Percentiles rank a stretch among this genome's conserved stretches.
These are phyloP conservation scores for Pyropia yezoensis DNA, from an alignment of 23 red algal genomes.

Conservation along the genomic window DNA sequence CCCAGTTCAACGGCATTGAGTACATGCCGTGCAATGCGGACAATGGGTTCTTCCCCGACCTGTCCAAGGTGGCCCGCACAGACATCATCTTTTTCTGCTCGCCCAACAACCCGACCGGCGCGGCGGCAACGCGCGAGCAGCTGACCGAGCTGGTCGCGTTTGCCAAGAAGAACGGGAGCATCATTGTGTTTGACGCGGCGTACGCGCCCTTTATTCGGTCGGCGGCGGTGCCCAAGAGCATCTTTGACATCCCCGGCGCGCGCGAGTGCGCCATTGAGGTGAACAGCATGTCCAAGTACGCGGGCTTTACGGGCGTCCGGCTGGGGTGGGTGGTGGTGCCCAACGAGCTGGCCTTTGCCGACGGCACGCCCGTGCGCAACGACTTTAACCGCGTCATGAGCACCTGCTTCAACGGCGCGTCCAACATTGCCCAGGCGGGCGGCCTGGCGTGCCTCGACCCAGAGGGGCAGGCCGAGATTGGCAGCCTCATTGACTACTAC, in stretches of 20 bases:
- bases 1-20: slow-evolving; percentile 75
- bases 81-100: slow-evolving; percentile 99
- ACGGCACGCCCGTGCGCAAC: slow-evolving; percentile 77
- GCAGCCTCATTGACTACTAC: slow-evolving; percentile 78
- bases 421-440: slow-evolving; percentile 85
- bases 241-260: slow-evolving; percentile 89
- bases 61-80: slow-evolving; percentile 50
- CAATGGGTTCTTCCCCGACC: slow-evolving; percentile 96
- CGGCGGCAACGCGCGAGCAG: slow-evolving; percentile 75
- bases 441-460: slow-evolving; percentile 84
- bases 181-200: slow-evolving; percentile 96
- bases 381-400: slow-evolving; percentile 93
- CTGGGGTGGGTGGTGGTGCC: slow-evolving; percentile 95
- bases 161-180: slow-evolving; percentile 85
- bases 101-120: slow-evolving; percentile 98
- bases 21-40: slow-evolving; percentile 91
- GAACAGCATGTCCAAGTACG: slow-evolving; percentile 97
- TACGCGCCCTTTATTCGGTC: slow-evolving; percentile 94
- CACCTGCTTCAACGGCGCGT: slow-evolving; percentile 98
- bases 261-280: slow-evolving; percentile 73
- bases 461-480: slow-evolving; percentile 65
- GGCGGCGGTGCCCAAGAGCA: slow-evolving; percentile 63
- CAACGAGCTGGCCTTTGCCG: slow-evolving; percentile 66
- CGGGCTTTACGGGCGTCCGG: slow-evolving; percentile 98
- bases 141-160: slow-evolving; percentile 72